Conservation (phyloP, 192 early-diverging fungal species). For the Radiomyces spectabilis region DNA sequence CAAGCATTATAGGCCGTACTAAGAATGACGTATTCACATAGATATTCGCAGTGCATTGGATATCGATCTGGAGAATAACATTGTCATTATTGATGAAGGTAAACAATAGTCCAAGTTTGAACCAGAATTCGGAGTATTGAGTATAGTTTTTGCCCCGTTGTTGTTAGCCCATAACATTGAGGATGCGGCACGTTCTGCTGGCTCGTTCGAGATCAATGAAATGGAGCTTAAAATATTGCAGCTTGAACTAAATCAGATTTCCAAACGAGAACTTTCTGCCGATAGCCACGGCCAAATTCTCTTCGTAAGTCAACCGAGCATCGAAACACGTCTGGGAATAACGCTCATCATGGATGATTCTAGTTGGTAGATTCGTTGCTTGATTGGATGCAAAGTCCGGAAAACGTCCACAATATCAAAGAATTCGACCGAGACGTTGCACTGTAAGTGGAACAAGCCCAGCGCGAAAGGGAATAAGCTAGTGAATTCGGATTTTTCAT, state of each 20-base stretch:
- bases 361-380: background rate
- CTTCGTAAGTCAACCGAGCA: too few species aligned
- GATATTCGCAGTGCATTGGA: conserved; percentile 38
- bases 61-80: conserved; percentile 34
- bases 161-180: conserved; percentile 53
- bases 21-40: conserved; percentile 3
- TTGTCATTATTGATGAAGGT: conserved; percentile 58
- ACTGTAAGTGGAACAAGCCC: too few species aligned
- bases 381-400: background rate
- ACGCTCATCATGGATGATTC: too few species aligned
- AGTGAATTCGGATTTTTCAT: too few species aligned
- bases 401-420: background rate
- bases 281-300: too few species aligned
- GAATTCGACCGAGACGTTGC: background rate
- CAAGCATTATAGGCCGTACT: too few species aligned
- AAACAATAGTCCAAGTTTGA: background rate
- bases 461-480: too few species aligned
- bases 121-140: too few species aligned
- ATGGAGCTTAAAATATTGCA: conserved; percentile 22
- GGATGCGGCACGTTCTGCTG: conserved; percentile 42
- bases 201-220: conserved; percentile 39
- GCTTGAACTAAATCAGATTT: conserved; percentile 28
- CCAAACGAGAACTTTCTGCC: too few species aligned
- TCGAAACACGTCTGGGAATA: too few species aligned
- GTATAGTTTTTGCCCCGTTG: too few species aligned